Evolutionary conservation across 371 early-diverging fungal species (phyloP), one percentile per base, ranked within the genome.

Genomic region (Massospora cicadina): DNA sequence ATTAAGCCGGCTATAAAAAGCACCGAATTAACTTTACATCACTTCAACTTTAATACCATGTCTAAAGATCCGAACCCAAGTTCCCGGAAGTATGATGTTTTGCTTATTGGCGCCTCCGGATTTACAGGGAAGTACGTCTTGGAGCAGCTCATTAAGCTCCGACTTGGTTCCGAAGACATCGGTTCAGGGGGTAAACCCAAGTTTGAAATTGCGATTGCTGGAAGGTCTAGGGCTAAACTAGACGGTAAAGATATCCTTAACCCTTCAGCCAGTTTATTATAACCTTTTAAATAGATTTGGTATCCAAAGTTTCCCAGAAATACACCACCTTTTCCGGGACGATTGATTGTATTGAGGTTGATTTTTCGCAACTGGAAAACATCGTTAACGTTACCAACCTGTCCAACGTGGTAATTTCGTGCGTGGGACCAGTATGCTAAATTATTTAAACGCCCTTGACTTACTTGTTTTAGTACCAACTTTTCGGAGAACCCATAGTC

Each of bases 101-200:
- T 89, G 33, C 71, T 93, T 32, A 88, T 88, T 76, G 95, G 95
- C 2, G 91, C 88, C 17, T 86, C 86, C 28, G 91, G 92, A 0
- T 87, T 88, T 74, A 89, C 93, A 2, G 93, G 92, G 25, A 77
- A 80, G 66, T 77, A 81, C 64, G 83, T 89, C 56, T 81, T 86
- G 21, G 72, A 81, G 58, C 80, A 89, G 67, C 73, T 90, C 2
- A 30, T 60, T 17, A 60, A 60, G 17, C 17, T 54, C 54, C 54
- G 17, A 23, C 17, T 17, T 23, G 54, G 23, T 54, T 17, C 23
- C 54, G 23, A 54, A 21, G 26, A n/a, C 25, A 57, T 57, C 26
- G 7, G 12, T 26, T 7, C 12, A 23, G 75, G 75, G 25, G 68
- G 67, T 0, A 71, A 66, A 1, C 33, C 65, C 1, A 31, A 29